These are phyloP conservation scores for Theobroma grandiflorum DNA, from an alignment of 441 rosid species.

Conservation along the genomic window DNA sequence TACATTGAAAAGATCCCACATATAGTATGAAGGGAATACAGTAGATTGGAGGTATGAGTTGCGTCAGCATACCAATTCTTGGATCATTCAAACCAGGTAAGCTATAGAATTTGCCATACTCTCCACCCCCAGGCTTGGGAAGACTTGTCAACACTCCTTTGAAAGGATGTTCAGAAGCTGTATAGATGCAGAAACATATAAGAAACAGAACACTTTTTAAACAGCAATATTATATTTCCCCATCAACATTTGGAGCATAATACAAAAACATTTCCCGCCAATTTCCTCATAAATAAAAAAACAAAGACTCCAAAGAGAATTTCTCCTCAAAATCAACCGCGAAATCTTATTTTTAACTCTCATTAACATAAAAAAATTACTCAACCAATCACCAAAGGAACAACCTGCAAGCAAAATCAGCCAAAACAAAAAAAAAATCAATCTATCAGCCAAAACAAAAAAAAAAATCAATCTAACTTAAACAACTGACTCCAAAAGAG, in stretches of 20 bases:
- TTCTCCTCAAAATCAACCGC: background rate
- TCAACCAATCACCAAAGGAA: background rate
- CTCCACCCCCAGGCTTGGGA: conserved; percentile 54
- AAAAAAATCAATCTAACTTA: background rate
- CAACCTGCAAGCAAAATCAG: too few species aligned
- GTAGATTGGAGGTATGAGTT: background rate
- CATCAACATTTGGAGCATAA: background rate
- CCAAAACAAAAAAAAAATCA: conserved; percentile 17
- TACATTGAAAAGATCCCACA: background rate
- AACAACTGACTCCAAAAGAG: background rate
- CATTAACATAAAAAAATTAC: background rate
- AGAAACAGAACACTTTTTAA: background rate
- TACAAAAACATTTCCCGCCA: conserved; percentile 15
- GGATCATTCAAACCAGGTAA: conserved; percentile 57
- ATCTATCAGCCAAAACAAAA: background rate
- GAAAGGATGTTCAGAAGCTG: conserved; percentile 63
- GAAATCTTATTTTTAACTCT: background rate
- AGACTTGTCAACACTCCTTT: conserved; percentile 54
- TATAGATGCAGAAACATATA: background rate
- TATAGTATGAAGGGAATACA: background rate
- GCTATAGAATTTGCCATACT: conserved; percentile 57
- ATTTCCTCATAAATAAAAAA: background rate
- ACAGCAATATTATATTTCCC: background rate
- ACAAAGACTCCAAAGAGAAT: too few species aligned
- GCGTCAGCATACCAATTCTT: conserved; percentile 45